Percentiles rank a stretch among this genome's conserved stretches.
phyloP scores from a whole-genome alignment of 2,329 filamentous ascomycete genomes.

The Beauveria scarabaeidicola region DNA sequence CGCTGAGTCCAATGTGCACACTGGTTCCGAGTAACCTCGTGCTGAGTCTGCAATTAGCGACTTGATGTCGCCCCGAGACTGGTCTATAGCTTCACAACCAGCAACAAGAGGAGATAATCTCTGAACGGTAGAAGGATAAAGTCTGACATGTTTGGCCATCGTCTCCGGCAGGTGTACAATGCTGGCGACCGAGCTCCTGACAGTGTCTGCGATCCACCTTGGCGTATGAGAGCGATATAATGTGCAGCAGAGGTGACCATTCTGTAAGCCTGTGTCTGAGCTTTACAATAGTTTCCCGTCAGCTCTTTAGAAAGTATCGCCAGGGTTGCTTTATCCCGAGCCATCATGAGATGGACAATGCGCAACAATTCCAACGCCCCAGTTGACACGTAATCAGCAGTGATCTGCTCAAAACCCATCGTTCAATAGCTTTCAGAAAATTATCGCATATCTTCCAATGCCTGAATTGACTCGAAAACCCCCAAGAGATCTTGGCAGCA shows the following conservation, averaged over 20 bases:
- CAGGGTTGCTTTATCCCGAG: neutral
- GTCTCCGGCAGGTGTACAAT: neutral
- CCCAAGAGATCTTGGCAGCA: neutral
- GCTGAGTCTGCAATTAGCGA: neutral
- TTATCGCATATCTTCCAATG: neutral
- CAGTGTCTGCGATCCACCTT: neutral
- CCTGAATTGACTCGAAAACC: neutral
- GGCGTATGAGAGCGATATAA: neutral
- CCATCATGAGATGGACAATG: conserved; percentile 1
- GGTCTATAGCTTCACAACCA: neutral
- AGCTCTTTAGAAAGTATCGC: conserved; percentile 1
- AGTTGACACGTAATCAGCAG: neutral
- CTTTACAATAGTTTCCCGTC: neutral
- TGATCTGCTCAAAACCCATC: neutral
- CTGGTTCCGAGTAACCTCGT: neutral
- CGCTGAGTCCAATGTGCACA: neutral
- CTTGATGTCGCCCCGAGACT: neutral
- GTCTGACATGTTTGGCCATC: neutral
- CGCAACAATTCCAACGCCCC: neutral
- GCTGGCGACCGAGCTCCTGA: neutral
- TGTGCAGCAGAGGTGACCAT: neutral
- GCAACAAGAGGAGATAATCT: neutral
- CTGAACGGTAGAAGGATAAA: neutral
- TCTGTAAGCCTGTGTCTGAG: neutral
- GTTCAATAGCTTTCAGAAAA: neutral